Percentiles rank a stretch among this genome's conserved stretches.
Conservation (phyloP, 768 basidiomycete genomes). For the Rhodocollybia butyracea region DNA sequence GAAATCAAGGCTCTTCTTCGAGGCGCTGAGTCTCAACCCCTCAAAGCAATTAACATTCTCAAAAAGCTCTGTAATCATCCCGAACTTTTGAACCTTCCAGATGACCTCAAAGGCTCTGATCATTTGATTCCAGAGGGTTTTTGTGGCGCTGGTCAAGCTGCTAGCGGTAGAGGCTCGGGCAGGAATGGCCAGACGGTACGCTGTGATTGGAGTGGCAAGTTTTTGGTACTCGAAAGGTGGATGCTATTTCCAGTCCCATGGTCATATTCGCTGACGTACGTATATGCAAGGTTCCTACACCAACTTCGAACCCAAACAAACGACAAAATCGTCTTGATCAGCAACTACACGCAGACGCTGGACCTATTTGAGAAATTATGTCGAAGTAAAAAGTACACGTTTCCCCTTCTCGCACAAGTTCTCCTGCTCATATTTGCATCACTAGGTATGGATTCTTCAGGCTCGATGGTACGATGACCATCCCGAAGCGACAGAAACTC, state of each 20-base stretch:
- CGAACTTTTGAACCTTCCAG: constrained; percentile 81
- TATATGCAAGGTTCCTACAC: constrained; percentile 66
- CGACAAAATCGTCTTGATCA: constrained; percentile 96
- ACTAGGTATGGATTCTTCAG: constrained; percentile 85
- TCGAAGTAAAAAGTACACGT: constrained; percentile 71
- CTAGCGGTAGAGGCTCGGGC: constrained; percentile 33
- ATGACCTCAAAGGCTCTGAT: constrained; percentile 81
- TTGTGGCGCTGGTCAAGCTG: constrained; percentile 43
- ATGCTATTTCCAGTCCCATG: constrained; percentile 3
- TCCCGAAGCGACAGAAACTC: constrained; percentile 89
- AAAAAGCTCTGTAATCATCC: constrained; percentile 97
- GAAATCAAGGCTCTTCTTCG: constrained; percentile 89
- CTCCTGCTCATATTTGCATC: not conserved
- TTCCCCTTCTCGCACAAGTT: not conserved
- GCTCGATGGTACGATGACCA: constrained; percentile 92
- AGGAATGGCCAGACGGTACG: constrained; percentile 54
- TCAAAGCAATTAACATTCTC: constrained; percentile 91
- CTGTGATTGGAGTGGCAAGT: constrained; percentile 89
- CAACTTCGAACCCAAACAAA: constrained; percentile 76
- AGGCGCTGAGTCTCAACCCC: constrained; percentile 86
- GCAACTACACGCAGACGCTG: constrained; percentile 94
- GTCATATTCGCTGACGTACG: not conserved
- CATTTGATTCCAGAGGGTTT: constrained; percentile 81
- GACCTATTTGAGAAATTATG: constrained; percentile 91
- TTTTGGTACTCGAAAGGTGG: constrained; percentile 88